Percentiles rank a stretch among this genome's conserved stretches.
Evolutionary conservation across 2,329 filamentous ascomycete genomes (phyloP).

Genomic region (Basipetospora sp.): DNA sequence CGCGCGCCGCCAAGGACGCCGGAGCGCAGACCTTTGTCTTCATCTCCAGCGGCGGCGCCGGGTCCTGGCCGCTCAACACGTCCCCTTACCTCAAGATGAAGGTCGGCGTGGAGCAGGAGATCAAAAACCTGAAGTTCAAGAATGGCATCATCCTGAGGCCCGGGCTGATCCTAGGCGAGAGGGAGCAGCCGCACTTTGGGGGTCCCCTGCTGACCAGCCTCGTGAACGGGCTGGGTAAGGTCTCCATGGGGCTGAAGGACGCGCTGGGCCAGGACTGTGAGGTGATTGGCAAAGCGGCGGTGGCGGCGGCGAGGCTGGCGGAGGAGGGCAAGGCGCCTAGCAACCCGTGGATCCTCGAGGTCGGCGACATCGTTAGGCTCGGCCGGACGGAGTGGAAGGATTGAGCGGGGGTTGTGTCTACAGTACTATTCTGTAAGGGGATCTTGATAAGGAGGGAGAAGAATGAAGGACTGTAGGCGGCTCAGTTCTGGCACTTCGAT

Average conservation of each 20-base stretch:
- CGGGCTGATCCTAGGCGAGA: constrained; percentile 58
- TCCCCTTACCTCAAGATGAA: constrained; percentile 59
- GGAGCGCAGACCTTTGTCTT: constrained; percentile 66
- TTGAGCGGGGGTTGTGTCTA: neutral
- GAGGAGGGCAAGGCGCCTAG: constrained; percentile 42
- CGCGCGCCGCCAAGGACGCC: constrained; percentile 55
- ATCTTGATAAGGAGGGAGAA: neutral
- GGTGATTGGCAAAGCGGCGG: constrained; percentile 54
- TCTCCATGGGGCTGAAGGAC: constrained; percentile 46
- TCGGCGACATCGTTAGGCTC: constrained; percentile 49
- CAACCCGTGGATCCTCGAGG: constrained; percentile 46
- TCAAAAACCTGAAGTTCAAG: constrained; percentile 60
- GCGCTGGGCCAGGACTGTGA: constrained; percentile 58
- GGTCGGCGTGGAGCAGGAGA: constrained; percentile 66
- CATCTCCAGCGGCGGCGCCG: constrained; percentile 44
- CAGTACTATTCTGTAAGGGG: too few species aligned
- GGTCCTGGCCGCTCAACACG: constrained; percentile 24
- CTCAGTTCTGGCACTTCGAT: too few species aligned
- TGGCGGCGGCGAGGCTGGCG: constrained; percentile 43
- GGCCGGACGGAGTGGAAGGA: constrained; percentile 45
- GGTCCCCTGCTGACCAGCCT: constrained; percentile 44
- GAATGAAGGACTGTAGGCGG: too few species aligned
- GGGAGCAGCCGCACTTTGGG: constrained; percentile 43
- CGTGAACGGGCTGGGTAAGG: constrained; percentile 37
- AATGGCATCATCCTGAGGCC: constrained; percentile 61